These are phyloP conservation scores for Talaromyces verruculosus DNA, from an alignment of 2,329 filamentous ascomycete species.

Conservation along the genomic window DNA sequence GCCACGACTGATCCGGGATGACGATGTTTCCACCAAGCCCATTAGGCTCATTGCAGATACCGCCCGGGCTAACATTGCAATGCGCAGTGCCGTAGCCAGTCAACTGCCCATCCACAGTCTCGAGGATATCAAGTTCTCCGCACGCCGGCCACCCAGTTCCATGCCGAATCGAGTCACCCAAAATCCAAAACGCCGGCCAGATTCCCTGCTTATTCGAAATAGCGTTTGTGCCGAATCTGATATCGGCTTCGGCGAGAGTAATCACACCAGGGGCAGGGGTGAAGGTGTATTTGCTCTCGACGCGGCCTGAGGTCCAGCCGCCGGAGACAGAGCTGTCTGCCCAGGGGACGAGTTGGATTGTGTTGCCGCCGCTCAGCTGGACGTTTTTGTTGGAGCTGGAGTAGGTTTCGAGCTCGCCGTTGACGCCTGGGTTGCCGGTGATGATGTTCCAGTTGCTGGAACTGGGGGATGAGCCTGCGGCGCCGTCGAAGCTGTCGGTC, in stretches of 20 bases:
- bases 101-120: constrained; percentile 17
- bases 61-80: constrained; percentile 18
- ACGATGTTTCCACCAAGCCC: constrained; percentile 7
- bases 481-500: constrained; percentile 14
- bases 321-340: constrained; percentile 17
- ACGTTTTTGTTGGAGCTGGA: constrained; percentile 15
- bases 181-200: constrained; percentile 20
- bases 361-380: constrained; percentile 20
- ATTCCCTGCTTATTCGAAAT: constrained; percentile 17
- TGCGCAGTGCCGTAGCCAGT: constrained; percentile 20
- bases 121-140: constrained; percentile 20
- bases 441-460: constrained; percentile 21
- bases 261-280: constrained; percentile 14
- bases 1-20: constrained; percentile 21
- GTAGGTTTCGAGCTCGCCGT: constrained; percentile 20
- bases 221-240: constrained; percentile 19
- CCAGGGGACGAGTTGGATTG: constrained; percentile 19
- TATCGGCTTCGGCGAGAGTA: constrained; percentile 19
- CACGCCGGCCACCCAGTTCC: constrained; percentile 18
- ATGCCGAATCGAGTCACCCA: constrained; percentile 14
- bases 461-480: constrained; percentile 11
- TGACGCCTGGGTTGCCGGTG: constrained; percentile 16
- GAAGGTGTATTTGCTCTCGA: constrained; percentile 20
- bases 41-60: constrained; percentile 20
- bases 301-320: constrained; percentile 19